Evolutionary conservation across 2,329 filamentous ascomycete genomes (phyloP).

Genomic region (Trichoderma hamatum): DNA sequence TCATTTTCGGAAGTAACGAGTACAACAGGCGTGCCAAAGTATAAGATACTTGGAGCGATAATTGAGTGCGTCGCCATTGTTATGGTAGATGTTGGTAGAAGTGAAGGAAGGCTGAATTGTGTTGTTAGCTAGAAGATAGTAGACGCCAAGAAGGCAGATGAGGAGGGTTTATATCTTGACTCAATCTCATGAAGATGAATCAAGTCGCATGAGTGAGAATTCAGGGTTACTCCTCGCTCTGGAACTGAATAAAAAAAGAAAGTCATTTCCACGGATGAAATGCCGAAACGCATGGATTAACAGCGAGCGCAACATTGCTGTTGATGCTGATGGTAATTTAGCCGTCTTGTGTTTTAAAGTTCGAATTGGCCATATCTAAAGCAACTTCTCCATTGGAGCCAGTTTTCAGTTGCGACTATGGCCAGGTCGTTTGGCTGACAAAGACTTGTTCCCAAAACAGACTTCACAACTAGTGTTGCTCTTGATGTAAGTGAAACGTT

Average conservation of each 20-base stretch:
- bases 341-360: background rate
- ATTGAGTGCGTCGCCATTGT: constrained; percentile 22
- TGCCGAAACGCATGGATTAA: background rate
- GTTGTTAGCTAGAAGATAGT: background rate
- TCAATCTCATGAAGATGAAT: background rate
- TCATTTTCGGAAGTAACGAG: constrained; percentile 46
- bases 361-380: background rate
- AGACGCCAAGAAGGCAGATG: background rate
- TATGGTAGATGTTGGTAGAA: background rate
- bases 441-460: background rate
- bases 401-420: background rate
- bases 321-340: background rate
- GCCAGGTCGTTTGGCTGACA: background rate
- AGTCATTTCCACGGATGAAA: background rate
- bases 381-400: background rate
- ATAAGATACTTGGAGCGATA: constrained; percentile 47
- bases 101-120: background rate
- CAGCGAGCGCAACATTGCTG: background rate
- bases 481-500: too few relatives aligned
- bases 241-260: background rate
- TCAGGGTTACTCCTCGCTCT: background rate
- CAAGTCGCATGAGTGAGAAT: background rate
- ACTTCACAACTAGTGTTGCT: too few relatives aligned
- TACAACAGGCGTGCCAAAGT: constrained; percentile 47
- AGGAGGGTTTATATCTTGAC: background rate